Evolutionary conservation across 306 rosid species (phyloP).

Genomic region (Cajanus cajan): DNA sequence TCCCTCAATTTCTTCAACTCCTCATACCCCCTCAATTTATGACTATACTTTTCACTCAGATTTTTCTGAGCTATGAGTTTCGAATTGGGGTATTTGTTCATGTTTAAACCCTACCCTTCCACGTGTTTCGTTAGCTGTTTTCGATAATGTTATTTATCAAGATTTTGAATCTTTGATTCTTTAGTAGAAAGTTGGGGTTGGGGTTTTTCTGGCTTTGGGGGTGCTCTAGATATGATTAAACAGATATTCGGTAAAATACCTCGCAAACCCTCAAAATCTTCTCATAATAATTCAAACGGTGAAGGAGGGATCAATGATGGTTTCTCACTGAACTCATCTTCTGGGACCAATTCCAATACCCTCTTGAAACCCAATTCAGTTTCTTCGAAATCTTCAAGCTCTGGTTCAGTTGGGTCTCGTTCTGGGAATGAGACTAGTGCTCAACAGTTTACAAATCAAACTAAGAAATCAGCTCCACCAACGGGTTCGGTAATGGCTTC

Average conservation of each 20-base stretch:
- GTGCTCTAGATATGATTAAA: conserved; percentile 58
- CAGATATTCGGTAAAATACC: conserved; percentile 55
- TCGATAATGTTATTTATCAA: conserved; percentile 22
- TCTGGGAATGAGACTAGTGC: conserved; percentile 43
- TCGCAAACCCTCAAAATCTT: conserved; percentile 55
- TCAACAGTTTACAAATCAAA: conserved; percentile 28
- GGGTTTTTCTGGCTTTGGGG: conserved; percentile 7
- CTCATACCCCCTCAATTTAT: not conserved
- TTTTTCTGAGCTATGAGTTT: not conserved
- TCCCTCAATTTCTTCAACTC: conserved; percentile 9
- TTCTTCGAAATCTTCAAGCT: conserved; percentile 26
- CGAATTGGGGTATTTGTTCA: conserved; percentile 5
- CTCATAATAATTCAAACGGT: conserved; percentile 34
- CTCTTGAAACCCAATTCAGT: conserved; percentile 41
- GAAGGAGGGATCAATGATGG: conserved; percentile 43
- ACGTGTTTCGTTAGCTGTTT: not conserved
- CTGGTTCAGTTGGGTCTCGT: conserved; percentile 33
- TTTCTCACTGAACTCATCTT: conserved; percentile 38
- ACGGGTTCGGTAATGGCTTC: conserved; percentile 30
- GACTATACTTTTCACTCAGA: not conserved
- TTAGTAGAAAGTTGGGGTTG: not conserved
- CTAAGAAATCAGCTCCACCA: conserved; percentile 36
- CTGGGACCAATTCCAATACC: conserved; percentile 42
- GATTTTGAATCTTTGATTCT: conserved; percentile 17
- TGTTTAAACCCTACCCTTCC: not conserved